Conservation (phyloP, 331 rosid species). For the Malus hybrid region DNA sequence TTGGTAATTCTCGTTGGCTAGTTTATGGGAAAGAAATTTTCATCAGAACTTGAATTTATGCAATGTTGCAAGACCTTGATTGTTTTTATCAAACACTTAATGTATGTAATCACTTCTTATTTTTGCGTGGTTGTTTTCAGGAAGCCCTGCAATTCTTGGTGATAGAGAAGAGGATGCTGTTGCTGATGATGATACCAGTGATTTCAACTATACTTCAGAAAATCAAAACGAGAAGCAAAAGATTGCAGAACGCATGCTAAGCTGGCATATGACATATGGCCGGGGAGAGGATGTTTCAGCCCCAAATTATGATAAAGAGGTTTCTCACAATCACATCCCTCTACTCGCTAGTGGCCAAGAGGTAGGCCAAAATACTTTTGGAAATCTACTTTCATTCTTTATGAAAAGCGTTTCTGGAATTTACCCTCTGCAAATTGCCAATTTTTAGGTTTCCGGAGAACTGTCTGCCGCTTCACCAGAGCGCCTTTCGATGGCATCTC, state of each 20-base stretch:
- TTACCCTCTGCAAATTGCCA: neutral
- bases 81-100: neutral
- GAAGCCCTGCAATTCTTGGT: constrained; percentile 90
- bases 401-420: neutral
- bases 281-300: constrained; percentile 64
- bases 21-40: neutral
- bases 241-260: constrained; percentile 79
- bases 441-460: constrained; percentile 79
- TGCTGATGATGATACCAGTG: constrained; percentile 55
- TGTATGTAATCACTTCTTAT: neutral
- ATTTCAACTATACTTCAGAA: constrained; percentile 68
- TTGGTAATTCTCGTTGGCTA: neutral
- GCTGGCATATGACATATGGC: constrained; percentile 89
- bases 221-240: constrained; percentile 82
- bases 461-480: constrained; percentile 94
- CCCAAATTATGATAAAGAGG: constrained; percentile 81
- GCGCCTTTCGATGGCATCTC: constrained; percentile 84
- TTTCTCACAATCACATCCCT: constrained; percentile 82
- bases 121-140: constrained; percentile 36
- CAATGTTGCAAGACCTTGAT: neutral
- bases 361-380: constrained; percentile 37
- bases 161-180: constrained; percentile 70
- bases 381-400: neutral
- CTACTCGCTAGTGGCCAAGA: constrained; percentile 70
- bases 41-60: neutral